These are phyloP conservation scores for Lentinus tigrinus DNA, from an alignment of 768 basidiomycete species.

Conservation along the genomic window DNA sequence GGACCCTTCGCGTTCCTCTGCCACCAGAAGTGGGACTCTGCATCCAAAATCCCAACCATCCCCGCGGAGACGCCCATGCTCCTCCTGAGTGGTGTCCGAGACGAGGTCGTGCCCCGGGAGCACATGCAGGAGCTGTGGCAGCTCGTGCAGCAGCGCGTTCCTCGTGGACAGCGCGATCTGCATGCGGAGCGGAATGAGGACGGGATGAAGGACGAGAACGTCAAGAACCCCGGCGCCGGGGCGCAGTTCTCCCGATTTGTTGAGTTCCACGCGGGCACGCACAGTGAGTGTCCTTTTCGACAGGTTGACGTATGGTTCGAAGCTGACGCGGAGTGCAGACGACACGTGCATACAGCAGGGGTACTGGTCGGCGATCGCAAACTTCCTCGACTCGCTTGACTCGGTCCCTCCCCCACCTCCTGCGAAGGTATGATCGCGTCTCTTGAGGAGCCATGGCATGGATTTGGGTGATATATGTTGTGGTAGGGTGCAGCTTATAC, in stretches of 20 bases:
- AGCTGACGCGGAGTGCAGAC: conserved; percentile 15
- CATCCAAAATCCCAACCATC: conserved; percentile 54
- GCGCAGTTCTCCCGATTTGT: conserved; percentile 19
- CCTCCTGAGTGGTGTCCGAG: conserved; percentile 72
- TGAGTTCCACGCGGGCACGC: conserved; percentile 27
- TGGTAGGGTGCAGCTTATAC: no score
- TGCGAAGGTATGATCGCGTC: background rate
- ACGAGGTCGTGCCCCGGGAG: conserved; percentile 71
- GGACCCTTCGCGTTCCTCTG: conserved; percentile 76
- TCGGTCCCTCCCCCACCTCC: background rate
- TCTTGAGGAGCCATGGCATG: background rate
- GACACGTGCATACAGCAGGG: conserved; percentile 32
- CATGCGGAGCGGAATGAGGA: background rate
- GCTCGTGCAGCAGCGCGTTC: conserved; percentile 37
- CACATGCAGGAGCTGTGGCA: conserved; percentile 80
- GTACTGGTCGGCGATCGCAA: conserved; percentile 28
- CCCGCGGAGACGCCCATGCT: conserved; percentile 70
- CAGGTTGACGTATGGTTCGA: background rate
- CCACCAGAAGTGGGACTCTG: conserved; percentile 87
- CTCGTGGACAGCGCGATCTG: background rate
- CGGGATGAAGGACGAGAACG: conserved; percentile 15
- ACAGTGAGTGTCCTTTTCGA: conserved; percentile 28
- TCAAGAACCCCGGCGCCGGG: conserved; percentile 1
- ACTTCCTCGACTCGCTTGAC: conserved; percentile 21
- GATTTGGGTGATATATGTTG: no score